phyloP scores from a whole-genome alignment of 176 grass and related monocot genomes.

The Aegilops longissima region DNA sequence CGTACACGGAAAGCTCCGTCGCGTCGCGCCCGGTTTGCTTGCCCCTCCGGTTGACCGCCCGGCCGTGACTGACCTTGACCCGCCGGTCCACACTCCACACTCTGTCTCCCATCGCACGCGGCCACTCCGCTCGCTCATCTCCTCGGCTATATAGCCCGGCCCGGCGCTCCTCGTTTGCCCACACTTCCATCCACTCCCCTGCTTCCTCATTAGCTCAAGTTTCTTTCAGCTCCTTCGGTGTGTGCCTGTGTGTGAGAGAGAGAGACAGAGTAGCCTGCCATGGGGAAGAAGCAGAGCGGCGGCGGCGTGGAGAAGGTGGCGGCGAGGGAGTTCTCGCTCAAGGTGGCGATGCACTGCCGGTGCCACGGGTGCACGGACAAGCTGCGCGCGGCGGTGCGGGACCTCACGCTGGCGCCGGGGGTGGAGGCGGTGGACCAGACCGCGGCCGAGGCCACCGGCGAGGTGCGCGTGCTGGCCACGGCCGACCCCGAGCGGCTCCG shows the following conservation, averaged over 20 bases:
- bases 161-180: neutral
- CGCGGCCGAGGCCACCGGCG: neutral
- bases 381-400: slow-evolving; percentile 22
- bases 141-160: neutral
- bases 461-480: neutral
- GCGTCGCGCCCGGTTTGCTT: neutral
- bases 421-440: neutral
- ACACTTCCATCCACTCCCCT: neutral
- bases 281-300: neutral
- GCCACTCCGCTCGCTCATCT: too few species aligned
- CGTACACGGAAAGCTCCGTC: neutral
- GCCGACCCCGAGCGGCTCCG: slow-evolving; percentile 35
- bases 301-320: neutral
- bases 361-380: slow-evolving; percentile 40
- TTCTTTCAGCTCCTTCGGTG: neutral
- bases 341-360: slow-evolving; percentile 42
- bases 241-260: neutral
- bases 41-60: too few species aligned
- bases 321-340: slow-evolving; percentile 23
- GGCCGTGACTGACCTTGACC: neutral
- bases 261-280: neutral
- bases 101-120: too few species aligned
- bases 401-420: neutral
- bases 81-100: neutral
- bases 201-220: neutral